Evolutionary conservation across 805 yeast species (phyloP).

Genomic region (Nakazawaea populi): DNA sequence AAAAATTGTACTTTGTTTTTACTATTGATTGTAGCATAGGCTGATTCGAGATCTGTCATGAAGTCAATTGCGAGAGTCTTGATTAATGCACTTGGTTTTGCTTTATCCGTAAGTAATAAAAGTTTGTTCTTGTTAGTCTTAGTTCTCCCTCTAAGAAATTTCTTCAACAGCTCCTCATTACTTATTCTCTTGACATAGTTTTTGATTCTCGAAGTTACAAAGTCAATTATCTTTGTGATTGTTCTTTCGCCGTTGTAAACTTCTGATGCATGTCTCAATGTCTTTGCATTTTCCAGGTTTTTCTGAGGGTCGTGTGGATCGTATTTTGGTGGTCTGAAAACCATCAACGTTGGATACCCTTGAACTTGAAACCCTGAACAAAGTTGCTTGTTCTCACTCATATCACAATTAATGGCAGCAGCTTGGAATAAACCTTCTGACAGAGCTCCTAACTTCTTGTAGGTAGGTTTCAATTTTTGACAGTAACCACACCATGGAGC

Average conservation of each 20-base stretch:
- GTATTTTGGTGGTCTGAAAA: constrained; percentile 76
- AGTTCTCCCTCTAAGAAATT: constrained; percentile 17
- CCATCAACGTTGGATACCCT: constrained; percentile 82
- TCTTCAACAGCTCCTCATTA: constrained; percentile 25
- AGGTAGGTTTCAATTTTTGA: constrained; percentile 59
- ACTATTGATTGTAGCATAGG: constrained; percentile 29
- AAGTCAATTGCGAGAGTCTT: constrained; percentile 71
- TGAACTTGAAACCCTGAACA: constrained; percentile 61
- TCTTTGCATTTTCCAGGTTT: constrained; percentile 13
- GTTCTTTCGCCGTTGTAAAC: constrained; percentile 57
- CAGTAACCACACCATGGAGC: constrained; percentile 99
- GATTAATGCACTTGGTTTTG: constrained; percentile 44
- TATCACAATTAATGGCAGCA: constrained; percentile 86
- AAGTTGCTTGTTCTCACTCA: constrained; percentile 54
- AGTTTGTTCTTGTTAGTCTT: constrained; percentile 29
- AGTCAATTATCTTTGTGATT: constrained; percentile 46
- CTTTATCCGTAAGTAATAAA: constrained; percentile 48
- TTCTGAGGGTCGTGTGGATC: constrained; percentile 12
- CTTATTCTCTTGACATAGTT: constrained; percentile 55
- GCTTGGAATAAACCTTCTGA: constrained; percentile 55
- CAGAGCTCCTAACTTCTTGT: constrained; percentile 54
- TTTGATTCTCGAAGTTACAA: constrained; percentile 52
- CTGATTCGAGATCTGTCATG: constrained; percentile 43
- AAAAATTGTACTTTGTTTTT: constrained; percentile 19
- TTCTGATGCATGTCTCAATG: constrained; percentile 43